A percentile compares a stretch with the other conserved stretches of the same genome.
Evolutionary conservation across 2,329 filamentous ascomycete genomes (phyloP).

Genomic region (Cercospora nicotianae): DNA sequence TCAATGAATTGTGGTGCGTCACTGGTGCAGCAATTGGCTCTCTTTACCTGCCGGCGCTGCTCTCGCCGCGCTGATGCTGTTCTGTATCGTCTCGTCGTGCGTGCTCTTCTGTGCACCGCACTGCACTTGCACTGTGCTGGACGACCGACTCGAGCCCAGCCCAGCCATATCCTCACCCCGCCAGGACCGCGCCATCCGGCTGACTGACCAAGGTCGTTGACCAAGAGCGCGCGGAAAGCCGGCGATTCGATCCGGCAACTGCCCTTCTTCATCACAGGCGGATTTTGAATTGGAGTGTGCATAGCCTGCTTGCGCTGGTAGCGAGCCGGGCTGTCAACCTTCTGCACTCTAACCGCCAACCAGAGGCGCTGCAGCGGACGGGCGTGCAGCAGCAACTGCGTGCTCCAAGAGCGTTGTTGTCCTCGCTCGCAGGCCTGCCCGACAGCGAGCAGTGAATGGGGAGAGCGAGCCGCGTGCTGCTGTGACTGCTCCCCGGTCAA

Average conservation of each 20-base stretch:
- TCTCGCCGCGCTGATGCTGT: conserved; percentile 2
- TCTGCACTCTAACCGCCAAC: conserved; percentile 24
- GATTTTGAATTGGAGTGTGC: conserved; percentile 16
- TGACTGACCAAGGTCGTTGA: not conserved
- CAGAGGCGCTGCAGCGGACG: conserved; percentile 17
- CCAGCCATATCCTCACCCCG: conserved; percentile 4
- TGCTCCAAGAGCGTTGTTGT: not conserved
- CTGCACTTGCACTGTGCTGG: not conserved
- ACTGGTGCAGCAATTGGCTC: conserved; percentile 14
- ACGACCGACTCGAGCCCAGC: conserved; percentile 1
- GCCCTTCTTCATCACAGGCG: conserved; percentile 10
- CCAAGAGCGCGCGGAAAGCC: conserved; percentile 16
- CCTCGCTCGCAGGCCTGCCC: not conserved
- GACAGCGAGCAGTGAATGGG: not conserved
- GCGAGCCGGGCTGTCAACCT: conserved; percentile 27
- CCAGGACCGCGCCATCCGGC: conserved; percentile 4
- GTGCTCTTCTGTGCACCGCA: not conserved
- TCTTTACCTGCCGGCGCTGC: conserved; percentile 6
- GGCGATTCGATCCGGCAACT: conserved; percentile 17
- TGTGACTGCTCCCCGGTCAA: not conserved
- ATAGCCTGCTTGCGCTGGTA: conserved; percentile 21
- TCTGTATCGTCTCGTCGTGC: not conserved
- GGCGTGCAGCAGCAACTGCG: conserved; percentile 16
- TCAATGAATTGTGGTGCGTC: conserved; percentile 16
- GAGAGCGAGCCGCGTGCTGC: not conserved